These are phyloP conservation scores for Monosporozyma aerobia DNA, from an alignment of 805 yeast genomes.

Conservation along the genomic window DNA sequence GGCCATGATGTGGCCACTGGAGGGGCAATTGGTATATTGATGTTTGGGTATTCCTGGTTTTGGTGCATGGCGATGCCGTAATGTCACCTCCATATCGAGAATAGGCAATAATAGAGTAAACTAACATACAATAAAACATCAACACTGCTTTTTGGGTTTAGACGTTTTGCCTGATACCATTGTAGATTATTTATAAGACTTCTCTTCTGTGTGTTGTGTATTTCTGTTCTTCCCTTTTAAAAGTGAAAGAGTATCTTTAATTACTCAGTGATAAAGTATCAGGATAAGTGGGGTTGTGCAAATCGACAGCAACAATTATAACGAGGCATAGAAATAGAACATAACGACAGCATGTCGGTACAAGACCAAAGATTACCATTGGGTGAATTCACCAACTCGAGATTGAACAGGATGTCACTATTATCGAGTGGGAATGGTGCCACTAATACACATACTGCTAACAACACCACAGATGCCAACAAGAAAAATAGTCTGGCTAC, in stretches of 20 bases:
- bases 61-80: not conserved
- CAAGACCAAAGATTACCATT: conserved; percentile 19
- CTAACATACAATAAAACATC: not conserved
- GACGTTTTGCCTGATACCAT: not conserved
- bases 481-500: not conserved
- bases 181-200: not conserved
- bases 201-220: too few species aligned
- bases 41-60: not conserved
- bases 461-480: not conserved
- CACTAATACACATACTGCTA: not conserved
- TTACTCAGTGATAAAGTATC: too few species aligned
- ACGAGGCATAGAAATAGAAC: not conserved
- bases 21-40: not conserved
- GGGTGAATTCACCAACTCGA: conserved; percentile 21
- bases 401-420: conserved; percentile 14
- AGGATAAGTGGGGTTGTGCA: not conserved
- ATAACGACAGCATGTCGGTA: conserved; percentile 11
- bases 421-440: not conserved
- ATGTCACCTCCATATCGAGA: not conserved
- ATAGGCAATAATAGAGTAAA: not conserved
- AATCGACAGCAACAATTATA: not conserved
- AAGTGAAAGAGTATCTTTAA: too few species aligned
- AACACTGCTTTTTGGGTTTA: not conserved
- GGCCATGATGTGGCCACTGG: not conserved
- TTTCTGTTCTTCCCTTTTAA: too few species aligned